These are phyloP conservation scores for Nicotiana obtusifolia DNA, from an alignment of 257 asterid genomes.

Conservation along the genomic window DNA sequence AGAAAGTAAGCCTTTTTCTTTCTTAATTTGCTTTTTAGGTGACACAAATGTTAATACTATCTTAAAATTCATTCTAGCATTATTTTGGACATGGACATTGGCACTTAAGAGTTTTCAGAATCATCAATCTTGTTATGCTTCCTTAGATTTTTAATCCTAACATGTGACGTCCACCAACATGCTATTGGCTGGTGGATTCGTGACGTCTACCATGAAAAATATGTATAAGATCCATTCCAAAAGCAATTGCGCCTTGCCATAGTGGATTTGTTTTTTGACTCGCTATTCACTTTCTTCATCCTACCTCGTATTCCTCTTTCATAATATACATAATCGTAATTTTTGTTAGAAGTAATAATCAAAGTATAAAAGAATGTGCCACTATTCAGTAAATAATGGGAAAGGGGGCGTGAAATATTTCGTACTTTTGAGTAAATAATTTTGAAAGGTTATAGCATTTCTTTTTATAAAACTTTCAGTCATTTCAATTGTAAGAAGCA, in stretches of 20 bases:
- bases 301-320: too few species aligned
- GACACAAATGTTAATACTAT: background rate
- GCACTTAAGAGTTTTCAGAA: background rate
- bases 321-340: background rate
- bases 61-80: background rate
- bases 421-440: background rate
- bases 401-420: background rate
- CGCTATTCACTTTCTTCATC: too few species aligned
- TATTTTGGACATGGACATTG: background rate
- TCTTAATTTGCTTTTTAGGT: background rate
- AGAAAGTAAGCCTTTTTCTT: background rate
- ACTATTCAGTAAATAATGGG: background rate
- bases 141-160: background rate
- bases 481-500: background rate
- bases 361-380: background rate
- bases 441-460: background rate
- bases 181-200: conserved; percentile 1
- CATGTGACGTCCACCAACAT: background rate
- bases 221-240: background rate
- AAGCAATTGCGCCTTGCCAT: background rate
- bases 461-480: background rate
- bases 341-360: background rate
- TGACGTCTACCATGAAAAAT: background rate
- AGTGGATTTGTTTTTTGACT: conserved; percentile 5
- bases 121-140: background rate